Evolutionary conservation across 1,284 basidiomycete genomes (phyloP).

Genomic region (Testicularia cyperi): DNA sequence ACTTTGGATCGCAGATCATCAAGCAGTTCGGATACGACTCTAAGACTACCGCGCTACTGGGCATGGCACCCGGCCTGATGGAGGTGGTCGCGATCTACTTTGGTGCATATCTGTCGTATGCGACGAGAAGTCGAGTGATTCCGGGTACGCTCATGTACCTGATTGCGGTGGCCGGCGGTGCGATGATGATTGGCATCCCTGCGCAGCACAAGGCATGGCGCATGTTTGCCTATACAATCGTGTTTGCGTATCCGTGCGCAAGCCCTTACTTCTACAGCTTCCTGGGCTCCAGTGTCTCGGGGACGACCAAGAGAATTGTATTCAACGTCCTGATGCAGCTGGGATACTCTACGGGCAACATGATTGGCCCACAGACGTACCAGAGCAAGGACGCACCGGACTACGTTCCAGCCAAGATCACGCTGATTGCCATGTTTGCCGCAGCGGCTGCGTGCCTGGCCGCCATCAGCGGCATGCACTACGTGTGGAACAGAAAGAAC

Average conservation of each 20-base stretch:
- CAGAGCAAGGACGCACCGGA: slow-evolving; percentile 30
- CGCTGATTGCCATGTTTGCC: slow-evolving; percentile 51
- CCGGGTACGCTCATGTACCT: slow-evolving; percentile 46
- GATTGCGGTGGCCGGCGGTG: slow-evolving; percentile 44
- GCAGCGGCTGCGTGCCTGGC: slow-evolving; percentile 30
- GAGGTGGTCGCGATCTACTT: slow-evolving; percentile 47
- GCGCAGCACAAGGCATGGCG: slow-evolving; percentile 13
- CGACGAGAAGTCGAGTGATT: slow-evolving; percentile 34
- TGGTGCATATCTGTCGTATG: slow-evolving; percentile 37
- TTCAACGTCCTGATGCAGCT: slow-evolving; percentile 48
- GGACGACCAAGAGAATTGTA: slow-evolving; percentile 54
- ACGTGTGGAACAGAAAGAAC: slow-evolving; percentile 44
- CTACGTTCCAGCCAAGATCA: slow-evolving; percentile 53
- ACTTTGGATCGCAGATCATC: slow-evolving; percentile 57
- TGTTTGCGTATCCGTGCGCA: slow-evolving; percentile 15
- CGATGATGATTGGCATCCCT: slow-evolving; percentile 40
- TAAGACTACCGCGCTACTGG: slow-evolving; percentile 50
- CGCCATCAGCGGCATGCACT: slow-evolving; percentile 36
- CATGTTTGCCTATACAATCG: slow-evolving; percentile 20
- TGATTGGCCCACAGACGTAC: slow-evolving; percentile 54
- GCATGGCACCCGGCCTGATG: slow-evolving; percentile 49
- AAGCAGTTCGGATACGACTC: slow-evolving; percentile 46
- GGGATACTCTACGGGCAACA: slow-evolving; percentile 51
- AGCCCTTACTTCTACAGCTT: slow-evolving; percentile 40
- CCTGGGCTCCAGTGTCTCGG: slow-evolving; percentile 35